phyloP scores from a whole-genome alignment of 805 yeast species.

The Kuraishia borneana region DNA sequence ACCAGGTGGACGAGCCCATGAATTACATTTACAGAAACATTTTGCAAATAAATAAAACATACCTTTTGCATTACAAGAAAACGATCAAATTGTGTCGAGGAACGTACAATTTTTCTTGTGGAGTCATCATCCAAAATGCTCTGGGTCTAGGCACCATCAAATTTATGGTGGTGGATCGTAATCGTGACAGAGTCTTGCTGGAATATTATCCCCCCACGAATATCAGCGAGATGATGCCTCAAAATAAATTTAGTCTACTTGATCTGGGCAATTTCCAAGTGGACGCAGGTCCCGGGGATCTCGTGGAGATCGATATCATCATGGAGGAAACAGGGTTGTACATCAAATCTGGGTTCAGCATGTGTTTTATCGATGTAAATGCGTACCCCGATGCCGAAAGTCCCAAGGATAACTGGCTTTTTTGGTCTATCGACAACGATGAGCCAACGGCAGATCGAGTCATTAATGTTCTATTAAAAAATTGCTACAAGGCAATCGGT shows the following conservation, averaged over 20 bases:
- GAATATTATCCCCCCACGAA: conserved; percentile 46
- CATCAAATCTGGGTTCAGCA: conserved; percentile 38
- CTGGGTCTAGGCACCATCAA: conserved; percentile 49
- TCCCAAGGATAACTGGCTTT: conserved; percentile 10
- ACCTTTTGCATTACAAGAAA: conserved; percentile 33
- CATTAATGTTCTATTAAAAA: conserved; percentile 33
- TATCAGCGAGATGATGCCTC: conserved; percentile 47
- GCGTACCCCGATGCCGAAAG: conserved; percentile 11
- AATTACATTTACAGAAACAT: conserved; percentile 30
- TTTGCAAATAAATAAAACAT: conserved; percentile 38
- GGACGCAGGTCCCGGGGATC: conserved; percentile 3
- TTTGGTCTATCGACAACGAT: conserved; percentile 21
- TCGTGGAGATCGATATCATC: conserved; percentile 26
- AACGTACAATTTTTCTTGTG: conserved; percentile 37
- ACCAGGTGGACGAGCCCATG: conserved; percentile 33
- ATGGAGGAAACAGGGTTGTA: conserved; percentile 50
- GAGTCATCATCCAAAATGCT: conserved; percentile 39
- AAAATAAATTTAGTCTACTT: conserved; percentile 34
- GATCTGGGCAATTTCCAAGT: conserved; percentile 38
- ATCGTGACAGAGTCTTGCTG: conserved; percentile 18
- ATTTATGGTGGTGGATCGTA: conserved; percentile 30
- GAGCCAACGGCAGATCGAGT: conserved; percentile 20
- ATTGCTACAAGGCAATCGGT: conserved; percentile 34
- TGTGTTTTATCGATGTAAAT: conserved; percentile 22
- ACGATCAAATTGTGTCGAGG: conserved; percentile 36